Evolutionary conservation across 768 basidiomycete genomes (phyloP), one percentile per base, ranked within the genome.

Genomic region (Inosperma sp.): DNA sequence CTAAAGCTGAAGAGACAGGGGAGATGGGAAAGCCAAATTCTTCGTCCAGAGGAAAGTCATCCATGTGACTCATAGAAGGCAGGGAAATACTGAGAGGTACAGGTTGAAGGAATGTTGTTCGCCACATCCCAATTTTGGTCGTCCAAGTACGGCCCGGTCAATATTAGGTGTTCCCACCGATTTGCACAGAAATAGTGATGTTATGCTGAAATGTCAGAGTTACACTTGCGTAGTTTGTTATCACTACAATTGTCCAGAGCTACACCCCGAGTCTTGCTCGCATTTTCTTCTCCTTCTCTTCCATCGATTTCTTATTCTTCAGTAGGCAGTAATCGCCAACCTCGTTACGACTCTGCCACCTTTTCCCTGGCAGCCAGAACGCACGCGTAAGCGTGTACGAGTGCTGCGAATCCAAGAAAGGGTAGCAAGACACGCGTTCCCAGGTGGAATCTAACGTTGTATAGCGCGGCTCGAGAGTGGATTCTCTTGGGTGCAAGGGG

Each of bases 261-360:
- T n/a, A n/a, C n/a, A n/a, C n/a, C n/a, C n/a, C 54, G 36, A 49
- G 19, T 26, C 40, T 40, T 47, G 37, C 49, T 29, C 56, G 56
- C 8, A 70, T 56, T 25, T 62, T 43, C 7, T 48, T 51, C 53
- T 75, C 70, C 56, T 77, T 77, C 45, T 56, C 54, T 1, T 45
- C 53, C 21, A 79, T 67, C 25, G 59, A 64, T 13, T 63, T 70
- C 58, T 65, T 78, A 56, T 91, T 85, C 65, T 76, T 82, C 54
- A 99, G 72, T 55, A 99, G 63, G 65, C 94, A 96, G 64, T 92
- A 96, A 60, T 97, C 91, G 2, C 95, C 95, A 66, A 79, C 96
- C 51, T 77, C 76, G 62, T 95, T 91, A 56, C 68, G 67, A 21
- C 66, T 68, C 56, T 84, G 79, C 84, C 91, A 90, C 52, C 67